Percentiles rank a stretch among this genome's conserved stretches.
phyloP scores from a whole-genome alignment of 2,329 filamentous ascomycete species.

The Colletotrichum spaethianum region DNA sequence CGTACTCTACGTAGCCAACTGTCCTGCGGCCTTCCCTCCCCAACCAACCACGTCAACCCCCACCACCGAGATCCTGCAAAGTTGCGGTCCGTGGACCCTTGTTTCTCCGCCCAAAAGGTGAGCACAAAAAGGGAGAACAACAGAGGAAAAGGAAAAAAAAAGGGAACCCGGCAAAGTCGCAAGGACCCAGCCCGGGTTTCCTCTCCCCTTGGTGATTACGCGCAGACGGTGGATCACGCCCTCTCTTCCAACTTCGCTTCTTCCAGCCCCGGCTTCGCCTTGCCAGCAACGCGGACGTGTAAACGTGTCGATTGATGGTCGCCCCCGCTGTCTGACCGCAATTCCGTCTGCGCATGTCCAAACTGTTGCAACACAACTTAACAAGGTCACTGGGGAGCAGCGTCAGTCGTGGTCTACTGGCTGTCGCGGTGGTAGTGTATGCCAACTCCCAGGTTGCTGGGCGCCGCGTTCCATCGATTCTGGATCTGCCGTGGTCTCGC shows the following conservation, averaged over 20 bases:
- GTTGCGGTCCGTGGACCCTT: slow-evolving; percentile 29
- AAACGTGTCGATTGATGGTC: not conserved
- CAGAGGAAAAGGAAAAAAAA: not conserved
- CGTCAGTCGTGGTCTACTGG: not conserved
- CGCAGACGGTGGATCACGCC: slow-evolving; percentile 18
- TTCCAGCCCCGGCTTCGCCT: not conserved
- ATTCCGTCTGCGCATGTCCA: not conserved
- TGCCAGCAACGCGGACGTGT: not conserved
- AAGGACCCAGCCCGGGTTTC: not conserved
- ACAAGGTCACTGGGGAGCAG: not conserved
- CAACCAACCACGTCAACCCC: slow-evolving; percentile 21
- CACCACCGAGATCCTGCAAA: slow-evolving; percentile 28
- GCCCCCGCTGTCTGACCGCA: not conserved
- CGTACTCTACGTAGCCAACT: not conserved
- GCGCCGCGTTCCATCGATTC: not conserved
- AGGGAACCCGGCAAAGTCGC: not conserved
- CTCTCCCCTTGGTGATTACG: slow-evolving; percentile 23
- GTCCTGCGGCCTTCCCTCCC: too few species aligned
- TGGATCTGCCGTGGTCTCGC: too few species aligned
- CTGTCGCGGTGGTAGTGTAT: not conserved
- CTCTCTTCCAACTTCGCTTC: not conserved
- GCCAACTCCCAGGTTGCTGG: not conserved
- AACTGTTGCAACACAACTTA: not conserved
- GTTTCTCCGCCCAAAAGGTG: slow-evolving; percentile 23
- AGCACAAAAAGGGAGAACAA: slow-evolving; percentile 10